Evolutionary conservation across 306 rosid genomes (phyloP), one percentile per base, ranked within the genome.

Genomic region (Carpinus fangiana): DNA sequence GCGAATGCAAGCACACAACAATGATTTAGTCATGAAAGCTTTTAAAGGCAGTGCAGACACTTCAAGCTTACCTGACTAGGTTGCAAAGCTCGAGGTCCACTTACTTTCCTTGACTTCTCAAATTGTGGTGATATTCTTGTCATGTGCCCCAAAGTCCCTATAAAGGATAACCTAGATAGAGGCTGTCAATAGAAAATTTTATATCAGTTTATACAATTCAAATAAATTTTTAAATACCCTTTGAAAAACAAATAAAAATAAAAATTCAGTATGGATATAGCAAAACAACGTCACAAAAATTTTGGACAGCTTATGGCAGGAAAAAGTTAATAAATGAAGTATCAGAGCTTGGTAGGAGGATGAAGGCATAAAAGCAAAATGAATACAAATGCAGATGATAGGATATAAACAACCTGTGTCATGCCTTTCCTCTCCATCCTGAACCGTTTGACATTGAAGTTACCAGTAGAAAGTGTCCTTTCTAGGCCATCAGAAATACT

Each of bases 1-100:
- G 48, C 51, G 77, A 12, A 46, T 31, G 61, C 75, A 59, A 56
- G 23, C 18, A 1, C 46, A 53, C 55, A 41, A 76, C 14, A 69
- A 60, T 75, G 14, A 66, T 53, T 28, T 31, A 16, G 31, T 48
- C 47, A 57, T 20, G 67, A 67, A 48, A 78, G 72, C 46, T 34
- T 46, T 70, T 56, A 21, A 56, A 70, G 31, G 47, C 28, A 79
- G 17, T 59, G 54, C 7, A 66, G 17, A 83, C 18, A 31, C 36
- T 48, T 70, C 74, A n/a, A 43, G 73, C 81, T 86, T 81, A 90
- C 97, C 96, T 93, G 98, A 80, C 98, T 93, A 79, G 98, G 98
- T 83, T 93, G 98, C 88, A 93, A 89, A 65, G 98, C 94, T 85
- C 98, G 81, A 43, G 98, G 98, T 74, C 97, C 98, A 79, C 97